phyloP scores from a whole-genome alignment of 805 yeast species.

The Metschnikowia peoriensis region DNA sequence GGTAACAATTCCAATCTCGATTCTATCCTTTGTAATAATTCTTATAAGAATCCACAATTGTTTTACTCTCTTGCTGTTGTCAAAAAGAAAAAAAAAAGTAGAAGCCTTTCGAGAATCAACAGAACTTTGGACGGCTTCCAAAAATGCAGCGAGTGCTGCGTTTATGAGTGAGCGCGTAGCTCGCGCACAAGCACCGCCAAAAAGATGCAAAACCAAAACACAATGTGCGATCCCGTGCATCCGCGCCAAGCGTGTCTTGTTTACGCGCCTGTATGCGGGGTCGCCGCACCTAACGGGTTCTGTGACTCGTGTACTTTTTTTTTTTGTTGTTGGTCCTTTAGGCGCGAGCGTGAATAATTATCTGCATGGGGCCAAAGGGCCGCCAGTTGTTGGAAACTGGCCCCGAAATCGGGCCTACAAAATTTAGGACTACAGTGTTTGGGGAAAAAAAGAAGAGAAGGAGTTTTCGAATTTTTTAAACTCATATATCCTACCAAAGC shows the following conservation, averaged over 20 bases:
- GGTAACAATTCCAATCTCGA: too few relatives aligned
- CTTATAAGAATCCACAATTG: not conserved
- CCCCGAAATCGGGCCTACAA: not conserved
- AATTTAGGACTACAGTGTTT: not conserved
- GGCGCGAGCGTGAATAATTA: not conserved
- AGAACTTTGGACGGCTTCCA: not conserved
- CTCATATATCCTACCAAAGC: too few relatives aligned
- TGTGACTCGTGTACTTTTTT: too few relatives aligned
- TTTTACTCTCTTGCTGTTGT: not conserved
- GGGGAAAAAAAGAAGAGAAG: not conserved
- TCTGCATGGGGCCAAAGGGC: not conserved
- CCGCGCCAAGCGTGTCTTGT: constrained; percentile 19
- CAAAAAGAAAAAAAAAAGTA: not conserved
- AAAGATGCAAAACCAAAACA: constrained; percentile 18
- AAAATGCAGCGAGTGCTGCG: constrained; percentile 2
- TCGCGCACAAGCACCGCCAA: constrained; percentile 5
- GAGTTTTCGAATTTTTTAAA: not conserved
- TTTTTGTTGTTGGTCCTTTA: not conserved
- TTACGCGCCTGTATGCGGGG: constrained; percentile 9
- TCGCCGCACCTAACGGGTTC: not conserved
- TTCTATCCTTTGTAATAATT: too few relatives aligned
- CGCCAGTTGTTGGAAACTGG: not conserved
- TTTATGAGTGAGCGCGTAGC: constrained; percentile 9
- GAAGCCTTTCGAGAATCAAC: not conserved
- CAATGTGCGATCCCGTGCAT: constrained; percentile 6